phyloP scores from a whole-genome alignment of 2,329 filamentous ascomycete genomes.

The Xylariaceae sp. region DNA sequence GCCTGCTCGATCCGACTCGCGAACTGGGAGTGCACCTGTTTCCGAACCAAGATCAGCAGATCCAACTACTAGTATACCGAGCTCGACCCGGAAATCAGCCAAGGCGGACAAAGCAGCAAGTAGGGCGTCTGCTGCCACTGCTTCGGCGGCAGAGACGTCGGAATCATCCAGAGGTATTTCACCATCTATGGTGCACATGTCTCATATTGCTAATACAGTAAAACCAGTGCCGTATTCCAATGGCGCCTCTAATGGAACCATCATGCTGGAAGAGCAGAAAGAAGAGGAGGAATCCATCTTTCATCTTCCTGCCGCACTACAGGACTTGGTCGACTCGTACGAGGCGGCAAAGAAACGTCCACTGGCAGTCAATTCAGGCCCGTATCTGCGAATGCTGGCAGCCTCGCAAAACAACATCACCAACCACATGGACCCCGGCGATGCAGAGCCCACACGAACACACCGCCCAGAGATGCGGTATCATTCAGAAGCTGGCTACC shows the following conservation, averaged over 20 bases:
- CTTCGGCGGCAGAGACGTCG: conserved; percentile 36
- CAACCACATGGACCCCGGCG: conserved; percentile 66
- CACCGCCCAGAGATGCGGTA: conserved; percentile 83
- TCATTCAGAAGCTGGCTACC: conserved; percentile 76
- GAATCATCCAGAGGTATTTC: conserved; percentile 46
- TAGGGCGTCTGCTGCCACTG: conserved; percentile 38
- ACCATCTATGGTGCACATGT: neutral
- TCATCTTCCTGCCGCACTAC: conserved; percentile 83
- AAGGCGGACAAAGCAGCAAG: conserved; percentile 41
- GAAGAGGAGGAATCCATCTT: conserved; percentile 71
- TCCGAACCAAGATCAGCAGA: conserved; percentile 31
- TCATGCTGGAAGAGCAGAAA: conserved; percentile 39
- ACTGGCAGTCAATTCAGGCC: conserved; percentile 58
- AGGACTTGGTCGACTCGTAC: conserved; percentile 88
- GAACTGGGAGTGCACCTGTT: conserved; percentile 20
- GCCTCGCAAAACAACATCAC: conserved; percentile 62
- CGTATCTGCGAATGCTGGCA: conserved; percentile 71
- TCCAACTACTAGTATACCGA: conserved; percentile 25
- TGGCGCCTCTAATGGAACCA: conserved; percentile 51
- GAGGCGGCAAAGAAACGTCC: conserved; percentile 80
- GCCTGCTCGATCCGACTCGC: conserved; percentile 38
- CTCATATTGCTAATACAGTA: conserved; percentile 16
- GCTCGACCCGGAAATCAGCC: conserved; percentile 31
- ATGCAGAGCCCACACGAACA: conserved; percentile 77
- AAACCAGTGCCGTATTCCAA: conserved; percentile 46